A percentile compares a stretch with the other conserved stretches of the same genome.
Conservation (phyloP, 257 asterid species). For the Leonotis leonurus region DNA sequence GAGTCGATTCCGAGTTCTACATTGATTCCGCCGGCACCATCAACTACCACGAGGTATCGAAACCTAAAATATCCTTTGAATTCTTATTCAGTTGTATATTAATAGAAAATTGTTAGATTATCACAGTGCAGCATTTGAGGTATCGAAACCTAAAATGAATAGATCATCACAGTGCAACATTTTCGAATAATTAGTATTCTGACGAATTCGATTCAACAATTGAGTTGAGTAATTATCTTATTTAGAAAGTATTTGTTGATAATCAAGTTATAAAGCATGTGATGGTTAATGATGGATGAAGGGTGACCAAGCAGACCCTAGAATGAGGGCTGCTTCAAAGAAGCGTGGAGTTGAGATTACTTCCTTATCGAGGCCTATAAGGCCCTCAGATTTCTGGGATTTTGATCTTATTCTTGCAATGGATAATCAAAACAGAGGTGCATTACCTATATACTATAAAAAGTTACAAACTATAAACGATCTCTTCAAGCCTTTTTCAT, state of each 20-base stretch:
- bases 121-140: too few species aligned
- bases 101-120: too few species aligned
- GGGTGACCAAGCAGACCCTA: constrained; percentile 90
- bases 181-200: too few species aligned
- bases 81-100: too few species aligned
- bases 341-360: constrained; percentile 85
- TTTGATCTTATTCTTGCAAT: constrained; percentile 94
- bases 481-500: background rate
- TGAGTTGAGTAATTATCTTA: too few species aligned
- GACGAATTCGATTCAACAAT: too few species aligned
- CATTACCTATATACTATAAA: background rate
- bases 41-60: constrained; percentile 61
- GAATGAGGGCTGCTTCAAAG: constrained; percentile 90
- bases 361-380: constrained; percentile 77
- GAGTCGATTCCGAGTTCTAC: constrained; percentile 50
- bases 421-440: constrained; percentile 89
- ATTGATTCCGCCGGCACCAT: constrained; percentile 97
- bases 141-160: too few species aligned
- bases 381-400: constrained; percentile 71
- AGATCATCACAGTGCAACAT: too few species aligned
- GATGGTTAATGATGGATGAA: constrained; percentile 13
- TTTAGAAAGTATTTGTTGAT: too few species aligned
- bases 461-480: background rate
- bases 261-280: too few species aligned
- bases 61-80: background rate